These are phyloP conservation scores for Entamoeba invadens DNA, from an alignment of 208 protist genomes.

Conservation along the genomic window DNA sequence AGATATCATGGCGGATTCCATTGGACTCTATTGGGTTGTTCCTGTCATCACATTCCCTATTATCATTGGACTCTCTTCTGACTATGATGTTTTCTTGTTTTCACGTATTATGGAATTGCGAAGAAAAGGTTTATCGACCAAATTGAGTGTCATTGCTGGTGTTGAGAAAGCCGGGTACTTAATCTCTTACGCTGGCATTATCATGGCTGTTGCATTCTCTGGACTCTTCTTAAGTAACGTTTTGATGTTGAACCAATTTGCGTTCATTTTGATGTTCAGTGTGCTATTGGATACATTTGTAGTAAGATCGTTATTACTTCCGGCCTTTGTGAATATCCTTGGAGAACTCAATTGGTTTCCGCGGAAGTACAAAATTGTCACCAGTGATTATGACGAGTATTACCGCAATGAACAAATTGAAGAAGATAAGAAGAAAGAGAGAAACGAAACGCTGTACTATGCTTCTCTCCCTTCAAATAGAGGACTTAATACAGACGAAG, in stretches of 20 bases:
- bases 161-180: slow-evolving; percentile 29
- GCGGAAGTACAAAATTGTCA: background rate
- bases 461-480: too few species aligned
- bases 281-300: slow-evolving; percentile 49
- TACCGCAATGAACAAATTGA: too few species aligned
- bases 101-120: slow-evolving; percentile 29
- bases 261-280: slow-evolving; percentile 35
- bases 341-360: slow-evolving; percentile 43
- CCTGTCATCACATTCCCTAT: slow-evolving; percentile 40
- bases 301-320: slow-evolving; percentile 38
- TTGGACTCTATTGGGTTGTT: slow-evolving; percentile 24
- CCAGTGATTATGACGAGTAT: background rate
- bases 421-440: too few species aligned
- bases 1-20: background rate
- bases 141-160: slow-evolving; percentile 17
- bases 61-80: slow-evolving; percentile 44
- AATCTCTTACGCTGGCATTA: slow-evolving; percentile 45
- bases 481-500: too few species aligned
- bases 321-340: slow-evolving; percentile 29
- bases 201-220: slow-evolving; percentile 47
- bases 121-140: background rate
- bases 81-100: slow-evolving; percentile 50
- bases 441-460: too few species aligned
- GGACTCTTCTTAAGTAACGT: slow-evolving; percentile 39
- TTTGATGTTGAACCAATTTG: slow-evolving; percentile 37